Percentiles rank a stretch among this genome's conserved stretches.
phyloP scores from a whole-genome alignment of 2,329 filamentous ascomycete genomes.

The Epicoccum sorghinum region DNA sequence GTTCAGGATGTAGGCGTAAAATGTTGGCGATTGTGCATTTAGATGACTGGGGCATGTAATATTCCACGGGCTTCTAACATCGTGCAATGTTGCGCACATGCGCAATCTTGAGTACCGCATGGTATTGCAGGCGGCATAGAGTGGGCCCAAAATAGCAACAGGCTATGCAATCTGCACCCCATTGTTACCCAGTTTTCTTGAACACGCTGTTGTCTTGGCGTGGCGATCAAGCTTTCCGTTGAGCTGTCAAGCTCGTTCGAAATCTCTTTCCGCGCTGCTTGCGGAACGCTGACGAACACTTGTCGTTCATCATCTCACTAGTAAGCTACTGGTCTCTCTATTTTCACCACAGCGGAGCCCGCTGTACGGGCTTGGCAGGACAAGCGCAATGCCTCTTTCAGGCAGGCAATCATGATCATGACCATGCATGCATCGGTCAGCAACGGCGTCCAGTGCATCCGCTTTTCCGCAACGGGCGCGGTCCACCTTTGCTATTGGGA shows the following conservation, averaged over 20 bases:
- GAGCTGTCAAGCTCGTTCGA: slow-evolving; percentile 4
- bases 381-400: not conserved
- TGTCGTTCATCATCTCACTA: too few relatives aligned
- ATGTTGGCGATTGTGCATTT: too few relatives aligned
- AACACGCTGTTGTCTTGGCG: slow-evolving; percentile 1
- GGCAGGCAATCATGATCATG: not conserved
- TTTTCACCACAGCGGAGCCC: not conserved
- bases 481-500: slow-evolving; percentile 1
- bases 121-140: not conserved
- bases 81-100: too few relatives aligned
- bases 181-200: slow-evolving; percentile 1
- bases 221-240: slow-evolving; percentile 13
- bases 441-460: slow-evolving; percentile 6
- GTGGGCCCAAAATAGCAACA: slow-evolving; percentile 1
- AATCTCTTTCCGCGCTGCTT: slow-evolving; percentile 2
- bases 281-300: slow-evolving; percentile 1
- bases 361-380: not conserved
- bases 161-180: slow-evolving; percentile 6
- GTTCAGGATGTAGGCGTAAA: slow-evolving; percentile 46
- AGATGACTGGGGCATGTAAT: too few relatives aligned
- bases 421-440: slow-evolving; percentile 6
- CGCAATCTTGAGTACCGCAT: too few relatives aligned
- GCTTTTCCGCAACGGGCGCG: slow-evolving; percentile 11
- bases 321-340: not conserved
- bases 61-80: too few relatives aligned